Conservation (phyloP, 768 basidiomycete species). For the Leccinum imitatum region DNA sequence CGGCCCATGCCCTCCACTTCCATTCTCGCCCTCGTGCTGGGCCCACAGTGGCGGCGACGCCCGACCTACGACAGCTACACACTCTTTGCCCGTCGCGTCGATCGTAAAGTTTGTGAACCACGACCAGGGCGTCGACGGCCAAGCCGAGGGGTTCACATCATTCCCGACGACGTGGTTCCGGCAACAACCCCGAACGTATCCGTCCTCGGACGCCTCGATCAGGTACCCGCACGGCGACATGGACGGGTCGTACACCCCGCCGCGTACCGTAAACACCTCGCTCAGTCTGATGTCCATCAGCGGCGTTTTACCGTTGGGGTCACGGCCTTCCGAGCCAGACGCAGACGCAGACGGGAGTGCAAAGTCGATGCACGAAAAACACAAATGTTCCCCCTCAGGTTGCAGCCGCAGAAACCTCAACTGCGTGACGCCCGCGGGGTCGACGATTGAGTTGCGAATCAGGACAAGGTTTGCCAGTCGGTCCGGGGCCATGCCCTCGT, state of each 20-base stretch:
- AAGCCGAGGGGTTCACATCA: not conserved
- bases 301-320: not conserved
- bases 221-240: not conserved
- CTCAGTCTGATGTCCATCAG: not conserved
- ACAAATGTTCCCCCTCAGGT: not conserved
- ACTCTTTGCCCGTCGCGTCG: not conserved
- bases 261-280: constrained; percentile 1
- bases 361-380: constrained; percentile 5
- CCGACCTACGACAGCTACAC: not conserved
- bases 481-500: not conserved
- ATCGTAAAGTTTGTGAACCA: not conserved
- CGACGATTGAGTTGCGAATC: constrained; percentile 6
- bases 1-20: not conserved
- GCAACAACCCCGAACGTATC: constrained; percentile 6
- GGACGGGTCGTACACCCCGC: not conserved
- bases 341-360: not conserved
- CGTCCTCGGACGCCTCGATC: constrained; percentile 7
- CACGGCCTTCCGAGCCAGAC: not conserved
- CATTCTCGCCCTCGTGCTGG: not conserved
- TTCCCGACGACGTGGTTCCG: not conserved
- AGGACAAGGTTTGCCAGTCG: constrained; percentile 1
- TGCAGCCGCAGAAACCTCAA: constrained; percentile 4
- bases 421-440: not conserved
- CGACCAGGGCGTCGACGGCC: no score
- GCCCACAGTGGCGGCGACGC: not conserved